Conservation (phyloP, 495 filamentous ascomycete species). For the Penicillium odoratum region DNA sequence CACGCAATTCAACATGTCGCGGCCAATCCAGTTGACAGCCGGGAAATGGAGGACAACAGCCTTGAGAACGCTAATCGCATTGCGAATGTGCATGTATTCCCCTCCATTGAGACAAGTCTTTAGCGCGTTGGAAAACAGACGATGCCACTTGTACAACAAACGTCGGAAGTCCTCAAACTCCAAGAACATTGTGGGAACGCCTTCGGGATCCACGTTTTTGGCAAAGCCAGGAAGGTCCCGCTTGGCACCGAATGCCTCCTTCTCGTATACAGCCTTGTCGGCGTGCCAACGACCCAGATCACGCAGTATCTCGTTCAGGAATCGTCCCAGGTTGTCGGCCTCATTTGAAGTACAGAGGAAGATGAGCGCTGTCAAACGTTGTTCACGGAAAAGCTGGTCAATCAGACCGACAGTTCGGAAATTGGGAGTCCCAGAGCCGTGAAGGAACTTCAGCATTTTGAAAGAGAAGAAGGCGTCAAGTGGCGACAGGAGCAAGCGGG, state of each 20-base stretch:
- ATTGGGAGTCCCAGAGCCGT: slow-evolving; percentile 75
- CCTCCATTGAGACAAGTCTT: slow-evolving; percentile 72
- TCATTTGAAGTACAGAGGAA: slow-evolving; percentile 87
- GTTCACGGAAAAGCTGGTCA: slow-evolving; percentile 79
- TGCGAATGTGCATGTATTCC: slow-evolving; percentile 98
- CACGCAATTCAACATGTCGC: slow-evolving; percentile 65
- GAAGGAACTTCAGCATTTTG: slow-evolving; percentile 80
- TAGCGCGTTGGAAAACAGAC: slow-evolving; percentile 69
- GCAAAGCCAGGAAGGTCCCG: slow-evolving; percentile 70
- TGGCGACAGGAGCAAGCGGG: slow-evolving; percentile 78
- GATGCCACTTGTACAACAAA: slow-evolving; percentile 88
- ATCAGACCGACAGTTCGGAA: slow-evolving; percentile 85
- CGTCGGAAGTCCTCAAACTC: slow-evolving; percentile 85
- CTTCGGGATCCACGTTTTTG: slow-evolving; percentile 58
- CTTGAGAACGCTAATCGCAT: slow-evolving; percentile 90
- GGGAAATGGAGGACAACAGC: slow-evolving; percentile 78
- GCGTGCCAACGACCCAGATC: slow-evolving; percentile 84
- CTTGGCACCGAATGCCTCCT: slow-evolving; percentile 67
- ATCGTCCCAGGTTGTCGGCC: slow-evolving; percentile 85
- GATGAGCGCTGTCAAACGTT: slow-evolving; percentile 74
- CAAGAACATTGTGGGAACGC: slow-evolving; percentile 63
- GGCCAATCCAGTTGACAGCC: slow-evolving; percentile 82
- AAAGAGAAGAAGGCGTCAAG: slow-evolving; percentile 86
- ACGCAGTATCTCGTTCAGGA: slow-evolving; percentile 75
- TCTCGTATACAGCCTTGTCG: slow-evolving; percentile 72